Conservation (phyloP, 2,329 filamentous ascomycete genomes). For the Cadophora sp. region DNA sequence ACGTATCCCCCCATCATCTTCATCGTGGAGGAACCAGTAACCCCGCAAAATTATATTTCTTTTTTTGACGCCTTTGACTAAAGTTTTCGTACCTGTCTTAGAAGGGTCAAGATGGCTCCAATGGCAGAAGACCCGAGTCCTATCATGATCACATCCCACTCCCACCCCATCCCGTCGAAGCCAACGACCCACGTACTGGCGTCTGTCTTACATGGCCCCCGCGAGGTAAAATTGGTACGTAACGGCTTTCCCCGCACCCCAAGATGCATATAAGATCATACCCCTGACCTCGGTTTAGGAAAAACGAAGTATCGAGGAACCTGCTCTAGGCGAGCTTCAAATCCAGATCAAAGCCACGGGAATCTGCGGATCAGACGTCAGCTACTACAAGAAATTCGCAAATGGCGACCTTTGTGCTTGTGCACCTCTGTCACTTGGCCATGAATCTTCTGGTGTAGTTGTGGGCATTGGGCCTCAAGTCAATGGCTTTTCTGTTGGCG, state of each 20-base stretch:
- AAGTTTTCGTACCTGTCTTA: conserved; percentile 14
- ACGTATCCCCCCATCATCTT: conserved; percentile 15
- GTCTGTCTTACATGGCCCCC: conserved; percentile 56
- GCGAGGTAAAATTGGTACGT: conserved; percentile 63
- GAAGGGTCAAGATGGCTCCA: conserved; percentile 25
- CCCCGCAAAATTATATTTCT: conserved; percentile 15
- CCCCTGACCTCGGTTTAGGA: conserved; percentile 50
- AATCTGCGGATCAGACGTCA: conserved; percentile 74
- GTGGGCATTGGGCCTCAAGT: conserved; percentile 61
- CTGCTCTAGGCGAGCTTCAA: conserved; percentile 62
- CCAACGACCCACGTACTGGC: conserved; percentile 18
- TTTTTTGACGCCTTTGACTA: conserved; percentile 21
- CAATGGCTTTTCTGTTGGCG: conserved; percentile 59
- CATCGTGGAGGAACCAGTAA: conserved; percentile 19
- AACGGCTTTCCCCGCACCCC: conserved; percentile 21
- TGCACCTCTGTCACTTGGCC: conserved; percentile 68
- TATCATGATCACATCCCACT: conserved; percentile 12
- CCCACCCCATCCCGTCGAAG: conserved; percentile 22
- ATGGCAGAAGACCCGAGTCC: conserved; percentile 27
- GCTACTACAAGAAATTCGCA: conserved; percentile 75
- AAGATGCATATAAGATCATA: conserved; percentile 17
- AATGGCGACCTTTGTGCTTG: conserved; percentile 74
- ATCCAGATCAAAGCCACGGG: conserved; percentile 70
- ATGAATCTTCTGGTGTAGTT: conserved; percentile 66
- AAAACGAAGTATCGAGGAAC: conserved; percentile 51